These are phyloP conservation scores for Suhomyces taliae DNA, from an alignment of 1,139 yeast genomes.

Conservation along the genomic window DNA sequence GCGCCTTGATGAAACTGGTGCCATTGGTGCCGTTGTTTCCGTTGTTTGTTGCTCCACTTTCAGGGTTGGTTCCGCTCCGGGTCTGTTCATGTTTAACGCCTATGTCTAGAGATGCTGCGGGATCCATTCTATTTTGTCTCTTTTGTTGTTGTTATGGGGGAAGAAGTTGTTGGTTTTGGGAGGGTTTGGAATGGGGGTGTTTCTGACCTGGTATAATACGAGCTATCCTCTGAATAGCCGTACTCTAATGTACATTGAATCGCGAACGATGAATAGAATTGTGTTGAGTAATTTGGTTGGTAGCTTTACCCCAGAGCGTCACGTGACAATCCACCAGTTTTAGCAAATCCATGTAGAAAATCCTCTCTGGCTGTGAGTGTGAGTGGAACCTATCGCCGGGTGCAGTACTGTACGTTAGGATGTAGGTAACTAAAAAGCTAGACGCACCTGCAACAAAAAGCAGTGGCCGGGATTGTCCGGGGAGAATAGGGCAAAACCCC, in stretches of 20 bases:
- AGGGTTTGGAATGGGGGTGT: not conserved
- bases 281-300: not conserved
- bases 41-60: not conserved
- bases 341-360: too few relatives aligned
- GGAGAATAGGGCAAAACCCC: too few relatives aligned
- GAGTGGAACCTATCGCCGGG: too few relatives aligned
- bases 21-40: not conserved
- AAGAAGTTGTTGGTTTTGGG: not conserved
- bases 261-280: not conserved
- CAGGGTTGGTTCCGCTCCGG: constrained; percentile 3
- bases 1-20: not conserved
- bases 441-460: too few relatives aligned
- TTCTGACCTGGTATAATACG: not conserved
- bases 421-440: too few relatives aligned
- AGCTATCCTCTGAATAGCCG: not conserved
- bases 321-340: too few relatives aligned
- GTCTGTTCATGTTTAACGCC: constrained; percentile 3
- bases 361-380: too few relatives aligned
- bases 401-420: too few relatives aligned
- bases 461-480: too few relatives aligned
- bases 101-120: not conserved
- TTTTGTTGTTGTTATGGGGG: too few relatives aligned
- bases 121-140: not conserved
- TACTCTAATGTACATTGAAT: not conserved
- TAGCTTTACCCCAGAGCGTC: not conserved